Conservation (phyloP, 257 asterid genomes). For the Paulownia fortunei region DNA sequence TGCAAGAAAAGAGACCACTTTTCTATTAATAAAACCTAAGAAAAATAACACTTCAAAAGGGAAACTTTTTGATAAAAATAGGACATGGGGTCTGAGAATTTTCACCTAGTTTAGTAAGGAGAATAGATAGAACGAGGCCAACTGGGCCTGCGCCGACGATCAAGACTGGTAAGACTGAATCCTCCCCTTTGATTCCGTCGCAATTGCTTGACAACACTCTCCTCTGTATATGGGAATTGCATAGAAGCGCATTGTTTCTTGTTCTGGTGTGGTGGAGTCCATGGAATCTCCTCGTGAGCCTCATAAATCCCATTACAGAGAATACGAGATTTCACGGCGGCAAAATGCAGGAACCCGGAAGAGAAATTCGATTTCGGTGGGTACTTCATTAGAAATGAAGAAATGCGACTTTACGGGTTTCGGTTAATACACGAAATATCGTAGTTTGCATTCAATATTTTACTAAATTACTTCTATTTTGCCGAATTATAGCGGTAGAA, state of each 20-base stretch:
- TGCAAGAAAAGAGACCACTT: neutral
- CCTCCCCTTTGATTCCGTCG: constrained; percentile 32
- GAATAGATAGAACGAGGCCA: constrained; percentile 82
- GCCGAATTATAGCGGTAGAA: too few species aligned
- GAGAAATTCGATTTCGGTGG: neutral
- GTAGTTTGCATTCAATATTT: neutral
- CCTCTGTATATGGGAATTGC: constrained; percentile 34
- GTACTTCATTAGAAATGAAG: too few species aligned
- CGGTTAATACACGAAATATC: neutral
- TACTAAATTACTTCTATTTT: neutral
- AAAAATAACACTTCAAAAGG: neutral
- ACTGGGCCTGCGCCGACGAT: constrained; percentile 98
- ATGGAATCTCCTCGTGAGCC: constrained; percentile 42
- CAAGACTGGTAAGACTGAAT: constrained; percentile 71
- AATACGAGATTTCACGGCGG: neutral
- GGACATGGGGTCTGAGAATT: neutral
- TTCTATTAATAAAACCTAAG: neutral
- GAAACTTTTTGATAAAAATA: neutral
- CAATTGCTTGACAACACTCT: constrained; percentile 47
- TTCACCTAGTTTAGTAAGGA: constrained; percentile 81
- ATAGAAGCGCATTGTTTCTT: constrained; percentile 18
- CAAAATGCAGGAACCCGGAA: neutral
- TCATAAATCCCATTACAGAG: constrained; percentile 50
- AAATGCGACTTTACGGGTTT: neutral
- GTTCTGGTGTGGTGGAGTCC: constrained; percentile 35